Base-by-base conservation (phyloP, 768 basidiomycete genomes). In the Termitomyces sp. region DNA sequence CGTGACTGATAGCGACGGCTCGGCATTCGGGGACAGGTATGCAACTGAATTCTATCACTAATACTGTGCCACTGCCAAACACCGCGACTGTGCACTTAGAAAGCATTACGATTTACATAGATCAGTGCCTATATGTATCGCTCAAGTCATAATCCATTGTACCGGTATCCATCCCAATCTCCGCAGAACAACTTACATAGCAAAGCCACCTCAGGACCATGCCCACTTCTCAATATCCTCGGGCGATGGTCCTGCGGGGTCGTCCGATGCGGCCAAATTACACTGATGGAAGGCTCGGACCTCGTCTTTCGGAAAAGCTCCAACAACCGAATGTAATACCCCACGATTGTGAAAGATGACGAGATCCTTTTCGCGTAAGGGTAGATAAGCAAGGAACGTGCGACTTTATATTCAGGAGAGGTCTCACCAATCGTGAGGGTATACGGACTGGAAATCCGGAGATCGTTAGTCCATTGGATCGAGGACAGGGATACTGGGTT, bases 311-410 rank as follows among this genome's bases (percentile, higher is more conserved):
- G 69, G 77, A 70, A 95, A 92, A 1, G 86, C 83, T 12, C 89
- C 87, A n/a, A 89, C 85, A 51, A 94, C 91, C 5, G 86, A 80
- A 65, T 94, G 92, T 41, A 92, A 71, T 10, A 91, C 77, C 10
- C 90, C 90, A 8, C 90, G 82, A 72, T 95, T 94, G 69, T 94
- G 89, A 81, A 95, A 94, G 31, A 95, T 68, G 4, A 92, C 84
- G 19, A 95, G 77, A 63, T 93, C 90, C 35, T 83, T 82, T 66
- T 78, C 76, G 41, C 60, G 14, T 40, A 34, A 8, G 25, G 44
- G 1, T 14, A 17, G n/a, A 42, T 21, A 50, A 27, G 35, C 12
- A 27, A 41, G 45, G 14, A 48, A 27, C 32, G 63, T 7, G 16
- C 1, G 14, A 14, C 29, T 4, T 29, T 29, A 42, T 25, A 25